These are phyloP conservation scores for Malbranchea cinnamomea DNA, from an alignment of 2,329 filamentous ascomycete species.

Conservation along the genomic window DNA sequence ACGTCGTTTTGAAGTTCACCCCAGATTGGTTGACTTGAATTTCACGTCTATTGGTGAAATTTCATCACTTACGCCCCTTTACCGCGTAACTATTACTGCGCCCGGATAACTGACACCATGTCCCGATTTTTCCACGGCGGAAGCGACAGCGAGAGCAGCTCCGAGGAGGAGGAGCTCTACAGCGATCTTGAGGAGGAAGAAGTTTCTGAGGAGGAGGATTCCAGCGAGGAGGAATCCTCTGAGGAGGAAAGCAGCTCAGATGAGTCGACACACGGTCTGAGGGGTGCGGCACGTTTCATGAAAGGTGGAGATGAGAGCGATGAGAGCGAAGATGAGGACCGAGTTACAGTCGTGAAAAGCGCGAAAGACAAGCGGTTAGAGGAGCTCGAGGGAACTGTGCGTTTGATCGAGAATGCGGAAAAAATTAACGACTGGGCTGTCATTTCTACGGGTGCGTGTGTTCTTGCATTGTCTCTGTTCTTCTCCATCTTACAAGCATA, in stretches of 20 bases:
- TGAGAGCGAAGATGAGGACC: conserved; percentile 72
- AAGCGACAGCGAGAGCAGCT: conserved; percentile 87
- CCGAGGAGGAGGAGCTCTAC: conserved; percentile 91
- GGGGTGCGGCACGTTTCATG: conserved; percentile 73
- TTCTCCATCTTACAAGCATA: neutral
- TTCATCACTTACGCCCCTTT: no score
- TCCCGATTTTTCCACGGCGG: conserved; percentile 97
- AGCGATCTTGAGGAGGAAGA: conserved; percentile 49
- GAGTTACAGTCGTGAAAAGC: conserved; percentile 78
- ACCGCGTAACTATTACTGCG: no score
- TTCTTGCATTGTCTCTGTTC: neutral
- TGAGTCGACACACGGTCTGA: conserved; percentile 44
- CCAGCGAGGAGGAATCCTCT: conserved; percentile 41
- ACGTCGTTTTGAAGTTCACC: no score
- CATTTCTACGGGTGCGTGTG: conserved; percentile 63
- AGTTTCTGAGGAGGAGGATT: conserved; percentile 41
- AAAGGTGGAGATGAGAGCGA: conserved; percentile 62
- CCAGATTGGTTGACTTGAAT: no score
- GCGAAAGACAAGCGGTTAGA: conserved; percentile 95
- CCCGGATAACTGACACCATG: conserved; percentile 57
- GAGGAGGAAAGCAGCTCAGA: conserved; percentile 39
- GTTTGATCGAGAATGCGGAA: conserved; percentile 85
- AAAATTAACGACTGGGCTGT: conserved; percentile 97
- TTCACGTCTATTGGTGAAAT: no score
- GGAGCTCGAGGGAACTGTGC: conserved; percentile 79